Percentiles rank a stretch among this genome's conserved stretches.
Conservation (phyloP, 2,329 filamentous ascomycete genomes). For the Ophiostoma sp. region DNA sequence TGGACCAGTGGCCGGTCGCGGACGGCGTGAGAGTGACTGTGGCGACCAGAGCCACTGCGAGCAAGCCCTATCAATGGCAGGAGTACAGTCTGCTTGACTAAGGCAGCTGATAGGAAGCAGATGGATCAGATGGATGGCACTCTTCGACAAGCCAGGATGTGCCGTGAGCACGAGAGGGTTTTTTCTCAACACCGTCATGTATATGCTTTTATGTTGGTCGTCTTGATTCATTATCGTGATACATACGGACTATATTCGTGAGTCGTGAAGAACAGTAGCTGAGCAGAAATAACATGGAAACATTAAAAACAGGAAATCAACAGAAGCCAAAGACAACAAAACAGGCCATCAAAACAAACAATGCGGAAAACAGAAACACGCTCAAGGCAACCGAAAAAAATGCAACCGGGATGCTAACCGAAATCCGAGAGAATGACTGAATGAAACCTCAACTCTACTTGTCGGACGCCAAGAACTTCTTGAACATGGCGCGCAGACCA, state of each 20-base stretch:
- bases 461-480: constrained; percentile 22
- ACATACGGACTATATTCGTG: background rate
- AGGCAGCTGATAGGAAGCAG: background rate
- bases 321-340: background rate
- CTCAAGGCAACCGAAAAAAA: background rate
- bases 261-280: background rate
- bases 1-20: background rate
- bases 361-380: background rate
- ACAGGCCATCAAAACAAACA: background rate
- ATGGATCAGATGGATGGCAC: too few relatives aligned
- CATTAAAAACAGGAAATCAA: background rate
- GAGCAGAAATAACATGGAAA: background rate
- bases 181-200: too few relatives aligned
- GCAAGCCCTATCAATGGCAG: background rate
- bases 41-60: background rate
- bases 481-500: constrained; percentile 25
- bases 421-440: background rate
- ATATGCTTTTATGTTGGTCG: too few relatives aligned
- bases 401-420: background rate
- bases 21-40: background rate
- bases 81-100: background rate
- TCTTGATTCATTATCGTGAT: constrained; percentile 1
- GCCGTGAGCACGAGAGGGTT: too few relatives aligned
- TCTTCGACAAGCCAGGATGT: too few relatives aligned
- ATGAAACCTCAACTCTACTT: background rate